Evolutionary conservation across 2,329 filamentous ascomycete genomes (phyloP).

Genomic region (Paecilomyces sp.): DNA sequence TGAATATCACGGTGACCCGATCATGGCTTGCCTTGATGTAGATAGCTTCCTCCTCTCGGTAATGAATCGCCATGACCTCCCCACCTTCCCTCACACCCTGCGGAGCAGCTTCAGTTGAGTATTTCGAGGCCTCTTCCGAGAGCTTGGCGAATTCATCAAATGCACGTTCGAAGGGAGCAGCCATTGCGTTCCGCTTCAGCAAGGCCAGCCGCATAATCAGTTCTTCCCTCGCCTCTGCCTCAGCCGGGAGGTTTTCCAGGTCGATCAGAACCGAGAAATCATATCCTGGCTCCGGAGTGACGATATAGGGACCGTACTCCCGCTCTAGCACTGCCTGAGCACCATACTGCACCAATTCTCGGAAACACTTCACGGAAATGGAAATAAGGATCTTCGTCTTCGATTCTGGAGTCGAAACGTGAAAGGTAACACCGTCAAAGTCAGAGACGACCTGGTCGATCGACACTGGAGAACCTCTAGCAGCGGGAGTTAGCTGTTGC

Average conservation of each 20-base stretch:
- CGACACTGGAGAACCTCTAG: slow-evolving; percentile 71
- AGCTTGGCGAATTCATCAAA: slow-evolving; percentile 87
- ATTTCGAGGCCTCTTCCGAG: slow-evolving; percentile 82
- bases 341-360: slow-evolving; percentile 86
- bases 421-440: slow-evolving; percentile 97
- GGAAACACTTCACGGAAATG: slow-evolving; percentile 89
- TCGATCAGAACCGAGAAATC: slow-evolving; percentile 94
- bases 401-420: slow-evolving; percentile 89
- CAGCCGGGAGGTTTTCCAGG: slow-evolving; percentile 74
- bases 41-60: slow-evolving; percentile 97
- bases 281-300: slow-evolving; percentile 79
- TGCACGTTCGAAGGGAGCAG: slow-evolving; percentile 93
- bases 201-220: slow-evolving; percentile 81
- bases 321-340: slow-evolving; percentile 85
- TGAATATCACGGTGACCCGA: slow-evolving; percentile 97
- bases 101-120: slow-evolving; percentile 87
- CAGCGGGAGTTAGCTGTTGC: slow-evolving; percentile 30
- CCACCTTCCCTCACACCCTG: slow-evolving; percentile 85
- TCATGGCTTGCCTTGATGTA: slow-evolving; percentile 98
- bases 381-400: slow-evolving; percentile 95
- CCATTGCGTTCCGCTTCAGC: slow-evolving; percentile 97
- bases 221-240: slow-evolving; percentile 79
- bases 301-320: slow-evolving; percentile 91
- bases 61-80: slow-evolving; percentile 92
- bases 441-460: slow-evolving; percentile 99